Percentiles rank a stretch among this genome's conserved stretches.
phyloP scores from a whole-genome alignment of 768 basidiomycete species.

The Trametes maxima region DNA sequence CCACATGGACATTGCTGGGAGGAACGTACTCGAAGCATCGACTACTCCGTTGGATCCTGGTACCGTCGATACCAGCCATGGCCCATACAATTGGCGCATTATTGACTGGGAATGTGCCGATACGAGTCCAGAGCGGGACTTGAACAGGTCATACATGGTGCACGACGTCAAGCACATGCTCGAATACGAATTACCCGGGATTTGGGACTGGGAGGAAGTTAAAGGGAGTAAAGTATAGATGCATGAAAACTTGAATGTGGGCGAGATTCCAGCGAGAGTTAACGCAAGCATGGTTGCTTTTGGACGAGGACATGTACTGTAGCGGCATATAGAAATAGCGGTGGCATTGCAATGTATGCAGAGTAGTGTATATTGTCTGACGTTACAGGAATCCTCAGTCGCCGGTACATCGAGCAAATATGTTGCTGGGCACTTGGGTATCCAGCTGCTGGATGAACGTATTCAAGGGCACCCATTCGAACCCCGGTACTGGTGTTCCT shows the following conservation, averaged over 20 bases:
- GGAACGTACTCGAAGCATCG: background rate
- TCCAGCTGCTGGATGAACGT: conserved; percentile 39
- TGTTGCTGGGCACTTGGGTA: conserved; percentile 38
- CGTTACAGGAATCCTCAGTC: background rate
- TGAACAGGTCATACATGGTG: background rate
- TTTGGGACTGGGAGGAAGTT: too few species aligned
- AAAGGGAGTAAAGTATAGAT: too few species aligned
- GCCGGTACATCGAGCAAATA: conserved; percentile 31
- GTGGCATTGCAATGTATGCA: background rate
- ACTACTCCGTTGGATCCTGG: background rate
- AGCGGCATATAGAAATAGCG: too few species aligned
- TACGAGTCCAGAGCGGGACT: too few species aligned
- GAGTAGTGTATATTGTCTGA: background rate
- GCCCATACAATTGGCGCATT: background rate
- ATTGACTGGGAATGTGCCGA: background rate
- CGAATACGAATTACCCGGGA: too few species aligned
- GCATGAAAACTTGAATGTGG: too few species aligned
- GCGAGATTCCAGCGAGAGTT: too few species aligned
- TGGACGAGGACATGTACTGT: too few species aligned
- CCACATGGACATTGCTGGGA: background rate
- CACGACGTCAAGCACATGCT: too few species aligned
- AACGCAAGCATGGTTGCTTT: too few species aligned
- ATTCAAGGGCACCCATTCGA: conserved; percentile 42
- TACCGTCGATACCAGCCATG: background rate
- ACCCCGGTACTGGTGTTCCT: conserved; percentile 40